Evolutionary conservation across 106 monocot species (phyloP), one percentile per base, ranked within the genome.

Genomic region (Cymbidium sinense): DNA sequence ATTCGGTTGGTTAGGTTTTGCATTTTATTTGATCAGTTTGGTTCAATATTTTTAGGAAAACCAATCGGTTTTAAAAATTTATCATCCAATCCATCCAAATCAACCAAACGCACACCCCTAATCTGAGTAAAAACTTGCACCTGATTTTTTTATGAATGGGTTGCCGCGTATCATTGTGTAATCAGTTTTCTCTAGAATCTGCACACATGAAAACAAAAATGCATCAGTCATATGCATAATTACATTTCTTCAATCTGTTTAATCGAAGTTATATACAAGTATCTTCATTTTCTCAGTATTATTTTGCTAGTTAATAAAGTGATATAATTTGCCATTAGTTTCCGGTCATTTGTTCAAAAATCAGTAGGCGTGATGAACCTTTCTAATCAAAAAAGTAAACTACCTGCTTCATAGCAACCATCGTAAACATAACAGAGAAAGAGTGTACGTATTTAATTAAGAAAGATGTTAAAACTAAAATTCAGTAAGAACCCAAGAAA

Each of bases 181-280:
- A 82, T 99, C 94, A 58, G 83, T 77, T 91, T 99, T 99, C 73
- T 99, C 99, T 41, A 99, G 84, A 84, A 99, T 95, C 95, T 99
- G 86, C 28, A 76, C 36, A 75, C 18, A 74, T 25, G 44, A 74
- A 74, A 34, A 70, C 4, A 74, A 8, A 27, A 47, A 20, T 39
- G 25, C 43, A n/a, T 39, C 5, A 37, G 7, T 72, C 18, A 35
- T 72, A 37, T 5, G 2, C 37, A 72, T 6, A 21, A 72, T 72
- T n/a, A 23, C 11, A 72, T 47, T 43, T 3, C 15, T 20, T 39
- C 1, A 71, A 69, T 39, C 4, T 31, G n/a, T 33, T 67, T 4
- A 67, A 62, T 62, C 12, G 33, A 67, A 67, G 31, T 67, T 67
- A 67, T 13, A 15, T 34, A 12, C 62, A 64, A 64, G 1, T 64